Evolutionary conservation across 768 basidiomycete species (phyloP).

Genomic region (Trametes meyenii): DNA sequence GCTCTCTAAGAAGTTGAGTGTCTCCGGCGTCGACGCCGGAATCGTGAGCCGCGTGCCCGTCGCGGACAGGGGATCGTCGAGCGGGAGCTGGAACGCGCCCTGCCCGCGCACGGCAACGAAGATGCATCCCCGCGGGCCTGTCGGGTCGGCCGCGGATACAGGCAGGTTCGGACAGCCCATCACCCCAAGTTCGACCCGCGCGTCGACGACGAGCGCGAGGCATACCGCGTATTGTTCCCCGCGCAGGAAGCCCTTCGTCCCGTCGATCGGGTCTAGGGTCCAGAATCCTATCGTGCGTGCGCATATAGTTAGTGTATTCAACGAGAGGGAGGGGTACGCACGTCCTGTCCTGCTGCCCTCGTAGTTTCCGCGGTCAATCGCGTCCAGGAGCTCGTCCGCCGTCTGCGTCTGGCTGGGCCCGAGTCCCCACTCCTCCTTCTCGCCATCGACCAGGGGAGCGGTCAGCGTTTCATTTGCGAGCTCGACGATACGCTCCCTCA

Average conservation of each 20-base stretch:
- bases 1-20: slow-evolving; percentile 81
- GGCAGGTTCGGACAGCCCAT: slow-evolving; percentile 85
- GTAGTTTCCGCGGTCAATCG: slow-evolving; percentile 84
- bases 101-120: slow-evolving; percentile 88
- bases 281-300: slow-evolving; percentile 36
- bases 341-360: slow-evolving; percentile 74
- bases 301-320: background rate
- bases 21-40: slow-evolving; percentile 47
- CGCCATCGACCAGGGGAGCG: slow-evolving; percentile 54
- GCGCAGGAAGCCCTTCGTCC: slow-evolving; percentile 63
- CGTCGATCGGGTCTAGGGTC: slow-evolving; percentile 57
- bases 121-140: slow-evolving; percentile 72
- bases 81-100: slow-evolving; percentile 74
- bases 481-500: slow-evolving; percentile 70
- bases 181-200: slow-evolving; percentile 55
- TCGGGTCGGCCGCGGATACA: slow-evolving; percentile 50
- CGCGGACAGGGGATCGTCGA: slow-evolving; percentile 50
- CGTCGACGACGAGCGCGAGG: slow-evolving; percentile 55
- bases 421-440: slow-evolving; percentile 71
- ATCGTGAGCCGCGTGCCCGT: slow-evolving; percentile 56
- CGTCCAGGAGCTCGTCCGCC: slow-evolving; percentile 67
- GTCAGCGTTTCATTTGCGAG: slow-evolving; percentile 83
- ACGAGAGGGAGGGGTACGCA: slow-evolving; percentile 43
- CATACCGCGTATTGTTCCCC: slow-evolving; percentile 66
- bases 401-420: slow-evolving; percentile 59